These are phyloP conservation scores for Fusarium sp. DNA, from an alignment of 2,329 filamentous ascomycete species.

Conservation along the genomic window DNA sequence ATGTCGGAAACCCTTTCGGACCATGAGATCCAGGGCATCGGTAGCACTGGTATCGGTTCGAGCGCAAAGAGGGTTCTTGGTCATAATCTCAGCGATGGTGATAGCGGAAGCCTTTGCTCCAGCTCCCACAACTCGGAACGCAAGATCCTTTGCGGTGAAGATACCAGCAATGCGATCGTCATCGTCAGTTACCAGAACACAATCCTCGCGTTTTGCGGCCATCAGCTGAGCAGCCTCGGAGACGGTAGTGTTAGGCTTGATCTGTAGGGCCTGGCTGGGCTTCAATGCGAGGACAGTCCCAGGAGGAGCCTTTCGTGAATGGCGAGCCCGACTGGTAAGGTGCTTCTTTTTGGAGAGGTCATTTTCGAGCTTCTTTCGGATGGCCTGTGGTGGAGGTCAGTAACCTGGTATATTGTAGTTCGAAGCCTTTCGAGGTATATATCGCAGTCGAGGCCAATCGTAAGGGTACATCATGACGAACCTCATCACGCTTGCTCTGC, in stretches of 20 bases:
- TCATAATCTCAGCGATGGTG: conserved; percentile 99
- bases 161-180: conserved; percentile 98
- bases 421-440: conserved; percentile 25
- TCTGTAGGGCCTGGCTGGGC: conserved; percentile 94
- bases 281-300: conserved; percentile 95
- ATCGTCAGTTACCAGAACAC: conserved; percentile 95
- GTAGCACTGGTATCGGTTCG: conserved; percentile 98
- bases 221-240: conserved; percentile 97
- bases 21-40: conserved; percentile 97
- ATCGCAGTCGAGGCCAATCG: not conserved
- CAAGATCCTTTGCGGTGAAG: conserved; percentile 98
- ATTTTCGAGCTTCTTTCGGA: conserved; percentile 94
- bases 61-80: conserved; percentile 97
- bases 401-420: not conserved
- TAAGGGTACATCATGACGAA: conserved; percentile 56
- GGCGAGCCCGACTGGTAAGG: conserved; percentile 78
- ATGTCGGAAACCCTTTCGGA: conserved; percentile 96
- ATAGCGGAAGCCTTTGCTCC: conserved; percentile 89
- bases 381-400: conserved; percentile 70
- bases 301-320: conserved; percentile 91
- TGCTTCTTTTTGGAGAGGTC: conserved; percentile 98
- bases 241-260: conserved; percentile 93
- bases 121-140: conserved; percentile 92
- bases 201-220: conserved; percentile 98
- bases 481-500: conserved; percentile 98